A percentile compares a stretch with the other conserved stretches of the same genome.
Evolutionary conservation across 1,139 yeast genomes (phyloP).

Genomic region (Groenewaldozyma sp.): DNA sequence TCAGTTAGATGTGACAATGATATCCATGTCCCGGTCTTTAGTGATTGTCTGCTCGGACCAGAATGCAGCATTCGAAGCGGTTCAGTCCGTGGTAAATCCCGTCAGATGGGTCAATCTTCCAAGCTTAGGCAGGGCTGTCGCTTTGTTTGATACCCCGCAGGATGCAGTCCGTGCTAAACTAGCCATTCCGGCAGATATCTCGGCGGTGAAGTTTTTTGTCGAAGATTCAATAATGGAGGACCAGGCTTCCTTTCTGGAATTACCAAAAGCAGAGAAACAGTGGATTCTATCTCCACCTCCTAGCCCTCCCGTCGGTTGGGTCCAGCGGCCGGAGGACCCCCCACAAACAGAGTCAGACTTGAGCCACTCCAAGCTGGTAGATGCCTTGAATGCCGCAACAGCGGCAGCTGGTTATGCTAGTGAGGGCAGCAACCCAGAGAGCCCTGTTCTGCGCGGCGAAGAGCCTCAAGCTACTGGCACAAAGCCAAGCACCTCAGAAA

Average conservation of each 20-base stretch:
- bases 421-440: too few relatives aligned
- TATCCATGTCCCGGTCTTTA: neutral
- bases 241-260: constrained; percentile 21
- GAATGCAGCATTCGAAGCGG: neutral
- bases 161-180: neutral
- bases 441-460: neutral
- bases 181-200: neutral
- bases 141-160: neutral
- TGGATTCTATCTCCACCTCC: constrained; percentile 38
- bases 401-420: neutral
- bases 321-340: constrained; percentile 28
- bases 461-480: neutral
- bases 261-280: constrained; percentile 34
- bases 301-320: constrained; percentile 38
- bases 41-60: neutral
- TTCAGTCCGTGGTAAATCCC: neutral
- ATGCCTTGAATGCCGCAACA: constrained; percentile 11
- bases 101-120: neutral
- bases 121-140: neutral
- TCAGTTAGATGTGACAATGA: too few relatives aligned
- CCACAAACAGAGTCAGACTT: constrained; percentile 27
- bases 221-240: constrained; percentile 9
- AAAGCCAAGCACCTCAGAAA: neutral
- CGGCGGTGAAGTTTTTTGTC: neutral
- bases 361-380: constrained; percentile 14